These are phyloP conservation scores for Tetrahymena thermophila DNA, from an alignment of 73 alveolate species.

Conservation along the genomic window DNA sequence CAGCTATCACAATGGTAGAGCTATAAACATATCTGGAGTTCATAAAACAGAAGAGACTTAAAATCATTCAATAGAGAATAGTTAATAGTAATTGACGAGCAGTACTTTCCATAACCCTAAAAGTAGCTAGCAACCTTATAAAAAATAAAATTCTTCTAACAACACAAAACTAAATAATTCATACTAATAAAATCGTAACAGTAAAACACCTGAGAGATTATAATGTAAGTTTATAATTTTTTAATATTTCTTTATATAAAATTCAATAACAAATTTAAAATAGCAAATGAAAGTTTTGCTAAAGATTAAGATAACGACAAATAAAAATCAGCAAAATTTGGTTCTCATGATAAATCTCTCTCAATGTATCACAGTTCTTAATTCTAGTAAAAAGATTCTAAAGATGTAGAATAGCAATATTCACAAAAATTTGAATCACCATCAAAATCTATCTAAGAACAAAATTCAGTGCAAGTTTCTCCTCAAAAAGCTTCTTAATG, in stretches of 20 bases:
- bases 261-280: not conserved
- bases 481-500: not conserved
- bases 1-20: not conserved
- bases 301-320: not conserved
- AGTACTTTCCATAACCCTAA: not conserved
- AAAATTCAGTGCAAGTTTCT: not conserved
- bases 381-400: not conserved
- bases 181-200: not conserved
- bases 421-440: not conserved
- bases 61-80: not conserved
- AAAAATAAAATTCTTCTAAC: not conserved
- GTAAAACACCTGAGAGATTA: not conserved
- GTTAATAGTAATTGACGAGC: not conserved
- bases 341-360: not conserved
- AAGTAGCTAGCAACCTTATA: not conserved
- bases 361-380: not conserved
- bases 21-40: not conserved
- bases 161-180: not conserved
- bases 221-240: not conserved
- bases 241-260: not conserved
- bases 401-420: not conserved
- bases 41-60: not conserved
- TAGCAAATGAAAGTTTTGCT: not conserved
- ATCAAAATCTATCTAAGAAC: not conserved
- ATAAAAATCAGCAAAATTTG: not conserved